phyloP scores from a whole-genome alignment of 2,329 filamentous ascomycete species.

The Calonectria fujianensis region DNA sequence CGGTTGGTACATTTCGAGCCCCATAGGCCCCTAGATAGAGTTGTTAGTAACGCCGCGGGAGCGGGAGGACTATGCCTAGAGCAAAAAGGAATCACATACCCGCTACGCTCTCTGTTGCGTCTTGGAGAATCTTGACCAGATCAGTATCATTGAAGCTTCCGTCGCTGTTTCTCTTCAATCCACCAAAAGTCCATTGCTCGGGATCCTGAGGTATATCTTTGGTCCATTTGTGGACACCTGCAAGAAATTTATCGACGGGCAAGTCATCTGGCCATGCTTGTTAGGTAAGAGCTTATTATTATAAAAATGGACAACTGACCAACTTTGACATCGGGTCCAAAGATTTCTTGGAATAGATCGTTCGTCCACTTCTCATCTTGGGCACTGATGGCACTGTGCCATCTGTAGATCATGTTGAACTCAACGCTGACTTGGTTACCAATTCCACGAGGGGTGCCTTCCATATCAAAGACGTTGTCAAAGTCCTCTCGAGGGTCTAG shows the following conservation, averaged over 20 bases:
- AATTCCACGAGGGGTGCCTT: slow-evolving; percentile 2
- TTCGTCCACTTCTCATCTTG: slow-evolving; percentile 13
- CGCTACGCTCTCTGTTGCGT: background rate
- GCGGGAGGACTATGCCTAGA: background rate
- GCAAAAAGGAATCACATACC: background rate
- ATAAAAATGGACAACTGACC: background rate
- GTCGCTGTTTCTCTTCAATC: background rate
- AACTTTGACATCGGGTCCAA: background rate
- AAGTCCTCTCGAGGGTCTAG: slow-evolving; percentile 11
- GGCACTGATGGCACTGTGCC: slow-evolving; percentile 5
- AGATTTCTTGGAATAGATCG: slow-evolving; percentile 1
- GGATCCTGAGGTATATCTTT: slow-evolving; percentile 4
- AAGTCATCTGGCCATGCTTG: background rate
- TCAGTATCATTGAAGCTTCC: background rate
- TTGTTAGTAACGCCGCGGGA: background rate
- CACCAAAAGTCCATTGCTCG: slow-evolving; percentile 9
- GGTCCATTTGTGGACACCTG: background rate
- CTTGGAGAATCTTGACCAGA: background rate
- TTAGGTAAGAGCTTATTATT: background rate
- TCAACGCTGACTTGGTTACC: slow-evolving; percentile 15
- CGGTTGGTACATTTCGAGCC: background rate
- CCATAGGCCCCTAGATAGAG: background rate
- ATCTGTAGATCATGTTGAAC: slow-evolving; percentile 15
- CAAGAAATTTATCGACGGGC: slow-evolving; percentile 2
- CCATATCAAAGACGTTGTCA: background rate